These are phyloP conservation scores for Sphaerosporella brunnea DNA, from an alignment of 495 filamentous ascomycete genomes.

Conservation along the genomic window DNA sequence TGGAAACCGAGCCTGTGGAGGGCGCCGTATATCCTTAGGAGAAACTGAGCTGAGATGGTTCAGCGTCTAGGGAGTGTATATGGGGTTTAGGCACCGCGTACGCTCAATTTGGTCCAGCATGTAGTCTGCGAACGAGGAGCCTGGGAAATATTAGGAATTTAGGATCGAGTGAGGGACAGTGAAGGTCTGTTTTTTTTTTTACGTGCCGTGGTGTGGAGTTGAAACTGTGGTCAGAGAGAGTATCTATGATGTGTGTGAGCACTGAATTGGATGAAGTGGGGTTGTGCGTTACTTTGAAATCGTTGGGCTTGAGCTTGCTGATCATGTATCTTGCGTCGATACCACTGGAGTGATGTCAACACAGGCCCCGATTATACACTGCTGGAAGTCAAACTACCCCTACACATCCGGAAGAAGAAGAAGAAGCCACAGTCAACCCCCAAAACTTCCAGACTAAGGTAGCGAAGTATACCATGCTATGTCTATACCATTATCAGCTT, in stretches of 20 bases:
- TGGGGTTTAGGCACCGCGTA: too few species aligned
- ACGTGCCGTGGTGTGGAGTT: constrained; percentile 61
- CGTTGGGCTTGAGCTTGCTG: constrained; percentile 49
- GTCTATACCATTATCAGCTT: too few species aligned
- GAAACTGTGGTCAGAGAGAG: constrained; percentile 74
- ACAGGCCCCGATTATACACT: too few species aligned
- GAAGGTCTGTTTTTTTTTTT: neutral
- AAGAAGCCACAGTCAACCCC: too few species aligned
- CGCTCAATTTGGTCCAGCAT: constrained; percentile 53
- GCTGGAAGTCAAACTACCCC: too few species aligned
- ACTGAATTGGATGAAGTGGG: neutral
- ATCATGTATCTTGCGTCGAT: constrained; percentile 91
- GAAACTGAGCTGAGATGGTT: too few species aligned
- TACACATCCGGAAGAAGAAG: too few species aligned
- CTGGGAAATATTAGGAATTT: constrained; percentile 27
- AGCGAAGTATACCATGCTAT: constrained; percentile 55
- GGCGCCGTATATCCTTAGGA: constrained; percentile 53
- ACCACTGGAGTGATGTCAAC: constrained; percentile 50
- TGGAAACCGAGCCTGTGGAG: constrained; percentile 52
- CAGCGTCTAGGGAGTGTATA: too few species aligned
- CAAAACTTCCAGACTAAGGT: too few species aligned
- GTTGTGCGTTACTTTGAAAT: constrained; percentile 37
- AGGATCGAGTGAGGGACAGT: neutral
- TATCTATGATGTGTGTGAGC: constrained; percentile 27
- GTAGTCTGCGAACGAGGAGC: constrained; percentile 71